Base-by-base conservation (phyloP, 1,284 basidiomycete species). In the Fomitopsis betulina region DNA sequence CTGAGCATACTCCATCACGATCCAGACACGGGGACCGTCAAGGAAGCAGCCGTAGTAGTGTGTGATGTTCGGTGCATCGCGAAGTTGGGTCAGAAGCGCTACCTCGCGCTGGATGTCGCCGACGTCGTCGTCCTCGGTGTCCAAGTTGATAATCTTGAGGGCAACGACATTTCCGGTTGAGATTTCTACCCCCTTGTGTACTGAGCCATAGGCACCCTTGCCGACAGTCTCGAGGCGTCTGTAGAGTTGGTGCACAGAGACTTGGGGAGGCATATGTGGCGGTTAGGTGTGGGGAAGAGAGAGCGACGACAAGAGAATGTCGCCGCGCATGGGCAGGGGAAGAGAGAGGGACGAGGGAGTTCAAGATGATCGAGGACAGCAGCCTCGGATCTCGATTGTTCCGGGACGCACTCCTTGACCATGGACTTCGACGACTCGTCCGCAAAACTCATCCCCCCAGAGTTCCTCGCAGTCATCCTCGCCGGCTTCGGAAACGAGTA, bases 131-230 rank as follows among this genome's bases (percentile, higher is more conserved):
- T 96, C 95, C 55, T 93, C 87, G 17, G 93, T 97, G 75, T 99
- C 97, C 62, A 99, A 87, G 72, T 99, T 94, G 78, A 99, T 98
- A 70, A 99, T 96, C 77, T 99, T 98, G 75, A 98, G 87, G 15
- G 94, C 96, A 17, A 98, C 93, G 53, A 94, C 81, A 56, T 93
- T 91, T 17, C 93, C 91, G 0, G 92, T 88, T 1, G 87, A 82
- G 47, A 92, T 80, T 65, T 97, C 91, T 58, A 87, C 77, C n/a
- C 93, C 95, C 70, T 91, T 93, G 78, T 96, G 93, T n/a, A 98
- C 95, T 8, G 93, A 93, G 53, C 95, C 95, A 75, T 96, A 97
- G 6, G 94, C 93, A 61, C 95, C 95, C 74, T 94, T 95, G n/a
- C 95, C 95, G 40, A 85, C 76, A 47, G 83, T 81, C 63, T 87